Conservation (phyloP, 2,329 filamentous ascomycete genomes). For the Aspergillus hiratsukae region DNA sequence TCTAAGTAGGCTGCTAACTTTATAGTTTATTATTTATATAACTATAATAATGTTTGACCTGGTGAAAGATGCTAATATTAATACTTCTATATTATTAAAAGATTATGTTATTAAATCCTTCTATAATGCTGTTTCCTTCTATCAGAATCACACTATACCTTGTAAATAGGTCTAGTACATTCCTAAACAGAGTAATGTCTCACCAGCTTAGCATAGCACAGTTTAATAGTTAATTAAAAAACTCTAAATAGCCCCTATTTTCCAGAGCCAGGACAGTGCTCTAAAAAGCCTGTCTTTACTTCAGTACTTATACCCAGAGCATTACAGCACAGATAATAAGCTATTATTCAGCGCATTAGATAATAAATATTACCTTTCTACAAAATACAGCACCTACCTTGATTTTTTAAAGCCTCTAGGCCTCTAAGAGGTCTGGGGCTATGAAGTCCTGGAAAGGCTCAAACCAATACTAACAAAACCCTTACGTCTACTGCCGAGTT, state of each 20-base stretch:
- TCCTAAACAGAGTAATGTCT: neutral
- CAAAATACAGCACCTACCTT: conserved; percentile 1
- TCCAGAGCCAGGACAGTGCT: neutral
- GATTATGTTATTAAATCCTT: neutral
- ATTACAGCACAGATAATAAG: neutral
- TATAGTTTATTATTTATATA: too few relatives aligned
- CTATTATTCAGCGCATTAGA: neutral
- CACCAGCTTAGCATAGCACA: neutral
- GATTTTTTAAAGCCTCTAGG: neutral
- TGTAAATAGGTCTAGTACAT: conserved; percentile 1
- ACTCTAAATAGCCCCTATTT: neutral
- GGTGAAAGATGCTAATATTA: neutral
- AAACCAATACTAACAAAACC: neutral
- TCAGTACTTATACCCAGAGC: neutral
- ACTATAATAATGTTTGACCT: neutral
- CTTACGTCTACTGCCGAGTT: too few relatives aligned
- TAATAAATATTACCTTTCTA: conserved; percentile 3
- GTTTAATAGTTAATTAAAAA: neutral
- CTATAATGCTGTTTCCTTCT: neutral
- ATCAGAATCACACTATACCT: neutral
- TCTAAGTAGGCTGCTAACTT: too few relatives aligned
- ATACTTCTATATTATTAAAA: too few relatives aligned
- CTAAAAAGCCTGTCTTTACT: conserved; percentile 1
- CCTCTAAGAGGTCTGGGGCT: neutral
- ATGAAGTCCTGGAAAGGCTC: conserved; percentile 1